These are phyloP conservation scores for Globisporangium sylvaticum DNA, from an alignment of 352 stramenopile genomes.

Conservation along the genomic window DNA sequence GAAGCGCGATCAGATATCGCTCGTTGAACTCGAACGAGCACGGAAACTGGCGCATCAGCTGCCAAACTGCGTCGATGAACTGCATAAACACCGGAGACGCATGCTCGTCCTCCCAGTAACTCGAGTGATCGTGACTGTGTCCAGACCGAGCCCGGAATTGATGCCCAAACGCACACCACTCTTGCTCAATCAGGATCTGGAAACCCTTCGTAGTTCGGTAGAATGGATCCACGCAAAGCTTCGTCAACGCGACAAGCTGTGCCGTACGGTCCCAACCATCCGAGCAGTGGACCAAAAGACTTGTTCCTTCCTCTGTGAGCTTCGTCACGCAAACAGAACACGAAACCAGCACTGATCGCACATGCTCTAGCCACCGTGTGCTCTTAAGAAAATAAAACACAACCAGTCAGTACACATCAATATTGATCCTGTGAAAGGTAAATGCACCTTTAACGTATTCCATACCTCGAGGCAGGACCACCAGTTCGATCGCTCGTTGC, in stretches of 20 bases:
- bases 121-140: conserved; percentile 47
- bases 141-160: conserved; percentile 93
- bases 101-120: conserved; percentile 94
- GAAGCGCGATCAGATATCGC: conserved; percentile 88
- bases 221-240: conserved; percentile 97
- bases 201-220: conserved; percentile 97
- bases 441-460: neutral
- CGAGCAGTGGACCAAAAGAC: conserved; percentile 97
- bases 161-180: conserved; percentile 99
- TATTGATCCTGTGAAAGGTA: neutral
- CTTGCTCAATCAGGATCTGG: conserved; percentile 96
- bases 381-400: conserved; percentile 28
- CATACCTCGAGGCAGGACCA: conserved; percentile 69
- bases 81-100: conserved; percentile 98
- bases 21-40: conserved; percentile 98
- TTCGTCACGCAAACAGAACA: conserved; percentile 92
- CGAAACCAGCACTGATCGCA: conserved; percentile 76
- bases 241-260: conserved; percentile 93
- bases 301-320: conserved; percentile 80
- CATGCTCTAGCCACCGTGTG: conserved; percentile 79
- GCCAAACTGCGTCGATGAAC: conserved; percentile 98
- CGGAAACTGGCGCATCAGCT: conserved; percentile 95
- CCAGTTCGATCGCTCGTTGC: conserved; percentile 79
- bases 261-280: conserved; percentile 99
- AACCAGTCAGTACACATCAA: neutral